Base-by-base conservation (phyloP, 768 basidiomycete species). In the Boletales sp. region DNA sequence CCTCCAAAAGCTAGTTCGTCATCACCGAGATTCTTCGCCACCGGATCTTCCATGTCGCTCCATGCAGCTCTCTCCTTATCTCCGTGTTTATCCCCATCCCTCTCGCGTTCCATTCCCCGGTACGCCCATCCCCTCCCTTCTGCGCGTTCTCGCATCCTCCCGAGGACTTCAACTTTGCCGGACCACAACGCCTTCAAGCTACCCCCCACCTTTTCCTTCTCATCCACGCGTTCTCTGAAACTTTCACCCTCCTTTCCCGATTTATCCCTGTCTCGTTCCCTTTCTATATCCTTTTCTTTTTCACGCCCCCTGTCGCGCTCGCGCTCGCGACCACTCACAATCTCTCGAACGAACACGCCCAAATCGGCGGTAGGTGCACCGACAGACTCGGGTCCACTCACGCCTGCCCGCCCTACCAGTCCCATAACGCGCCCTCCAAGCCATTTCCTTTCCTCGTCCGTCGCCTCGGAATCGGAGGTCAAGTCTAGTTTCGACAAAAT, bases 401-500 rank as follows among this genome's bases (percentile, higher is more conserved):
- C 62, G n/a, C 72, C 57, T 15, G 50, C 60, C 30, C 63, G 56
- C 30, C 75, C 72, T 15, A 70, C 74, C 30, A 78, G 47, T 13
- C 74, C 77, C 62, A 68, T 67, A 19, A 67, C 67, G 11, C 65
- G 65, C 18, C 58, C 65, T 11, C 67, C 61, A 21, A 67, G 57
- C 56, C 62, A 67, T 27, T 52, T 62, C 37, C 67, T 56, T 47
- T 67, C 65, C 2, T 67, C 65, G 37, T 67, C 65, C 11, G 67
- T 65, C 14, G 51, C 65, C 27, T 67, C 65, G 12, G 63, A 65
- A 42, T 69, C 65, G 14, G 65, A 65, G 39, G 58, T 62, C 46
- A 48, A 54, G 46, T 82, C 85, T 18, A 87, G 62, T 57, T 80
- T 84, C 51, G 73, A 79, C 54, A 83, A 73, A 35, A 87, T 71